Evolutionary conservation across 2,329 filamentous ascomycete genomes (phyloP), one percentile per base, ranked within the genome.

Genomic region (Plectosphaerella cucumerina): DNA sequence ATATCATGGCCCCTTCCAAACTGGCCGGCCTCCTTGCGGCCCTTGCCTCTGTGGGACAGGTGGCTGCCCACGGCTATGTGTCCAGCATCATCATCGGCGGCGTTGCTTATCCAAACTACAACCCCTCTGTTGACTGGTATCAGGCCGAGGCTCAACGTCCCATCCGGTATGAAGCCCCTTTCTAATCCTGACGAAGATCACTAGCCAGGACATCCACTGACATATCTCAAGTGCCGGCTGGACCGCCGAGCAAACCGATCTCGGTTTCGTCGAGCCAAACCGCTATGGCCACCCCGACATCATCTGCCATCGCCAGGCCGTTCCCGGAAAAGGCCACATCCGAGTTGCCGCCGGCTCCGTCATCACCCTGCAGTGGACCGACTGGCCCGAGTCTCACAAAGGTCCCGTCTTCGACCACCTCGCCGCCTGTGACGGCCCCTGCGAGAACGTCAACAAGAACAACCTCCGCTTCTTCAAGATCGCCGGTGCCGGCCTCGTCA

Each of bases 351-450:
- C 77, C 3, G 77, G 77, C 26, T 69, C 70, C 54, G 64, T 62
- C 45, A 63, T 80, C 54, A 69, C 70, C 23, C 62, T 80, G 42
- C 67, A 72, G 56, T 80, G 77, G 77, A 71, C 69, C 49, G 62
- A 63, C 2, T 79, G 76, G 76, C 75, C 76, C 6, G 65, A 69
- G 5, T 72, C 71, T 20, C 77, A 81, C 63, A 67, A 69, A 33
- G 74, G 75, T 0, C 73, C 74, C 8, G 65, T 76, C 58, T 53
- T 77, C 49, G 68, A 75, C 60, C 78, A 75, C 54, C 65, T 78
- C 4, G 66, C 71, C 34, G 73, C 70, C 56, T 68, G 67, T 48
- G 67, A 76, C 49, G 73, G 71, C 5, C 60, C 65, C 2, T 76
- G 72, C 53, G 65, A 68, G 48, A 64, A 51, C 4, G 68, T 69